Base-by-base conservation (phyloP, 345 rosid species). In the Populus euphratica region DNA sequence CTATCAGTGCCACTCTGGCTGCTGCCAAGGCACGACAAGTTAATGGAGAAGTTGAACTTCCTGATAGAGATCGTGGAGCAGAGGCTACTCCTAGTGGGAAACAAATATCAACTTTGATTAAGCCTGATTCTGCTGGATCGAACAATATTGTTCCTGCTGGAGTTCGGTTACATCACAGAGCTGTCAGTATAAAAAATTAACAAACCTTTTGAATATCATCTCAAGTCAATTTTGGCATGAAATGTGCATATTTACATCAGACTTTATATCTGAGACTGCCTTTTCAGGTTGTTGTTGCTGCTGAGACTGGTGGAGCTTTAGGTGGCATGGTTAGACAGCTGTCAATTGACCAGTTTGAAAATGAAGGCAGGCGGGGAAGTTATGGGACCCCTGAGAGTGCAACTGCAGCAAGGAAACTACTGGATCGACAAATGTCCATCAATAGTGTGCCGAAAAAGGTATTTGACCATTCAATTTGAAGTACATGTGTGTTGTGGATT, bases 321-420 rank as follows among this genome's bases (percentile, higher is more conserved):
- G 98, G 98, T 80, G 98, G 99, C 79, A 87, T 94, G 98, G 98
- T 96, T 76, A 88, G 98, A 78, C 97, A 90, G 84, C 94, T 93
- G 84, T 92, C 99, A 5, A 92, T 93, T 62, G 98, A 96, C 78
- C 98, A 93, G 82, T 96, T 96, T 85, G 98, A 96, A 87, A 96
- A 93, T 80, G 98, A 96, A 86, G 97, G 97, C 75, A 90, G 98
- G 71, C 92, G 97, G 88, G 98, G 93, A 77, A 88, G 97, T 83
- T 91, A 95, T 80, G 99, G 99, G 71, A 91, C 96, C 64, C 93
- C 98, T 1, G 98, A 92, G 87, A 93, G 86, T 88, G 95, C 97
- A 79, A 87, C 90, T 73, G 99, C 98, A 63, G 98, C 99, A 17
- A 94, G 99, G 81, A 96, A 93, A 85, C 88, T 94, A 82, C 79